Conservation (phyloP, 345 rosid species). For the Gossypium australe region DNA sequence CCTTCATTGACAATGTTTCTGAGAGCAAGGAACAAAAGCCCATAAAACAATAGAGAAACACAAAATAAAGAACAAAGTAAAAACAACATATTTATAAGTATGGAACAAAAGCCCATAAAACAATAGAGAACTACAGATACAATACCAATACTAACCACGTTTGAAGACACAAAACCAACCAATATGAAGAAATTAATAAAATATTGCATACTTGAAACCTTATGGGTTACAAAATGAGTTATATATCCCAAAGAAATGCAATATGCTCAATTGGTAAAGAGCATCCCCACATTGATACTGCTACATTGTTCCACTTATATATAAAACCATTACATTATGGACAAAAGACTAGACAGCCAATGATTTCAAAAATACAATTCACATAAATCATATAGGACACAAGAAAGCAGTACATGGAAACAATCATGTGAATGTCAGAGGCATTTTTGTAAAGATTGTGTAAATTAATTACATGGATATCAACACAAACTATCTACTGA, state of each 20-base stretch:
- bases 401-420: neutral
- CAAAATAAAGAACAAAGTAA: too few species aligned
- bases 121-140: neutral
- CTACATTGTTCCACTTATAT: neutral
- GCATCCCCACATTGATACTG: neutral
- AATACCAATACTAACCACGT: neutral
- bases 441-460: neutral
- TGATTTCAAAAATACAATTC: neutral
- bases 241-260: neutral
- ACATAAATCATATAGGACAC: neutral
- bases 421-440: neutral
- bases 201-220: neutral
- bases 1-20: slow-evolving; percentile 99
- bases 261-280: neutral
- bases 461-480: neutral
- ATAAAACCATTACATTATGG: neutral
- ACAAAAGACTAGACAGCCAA: neutral
- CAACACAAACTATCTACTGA: neutral
- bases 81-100: neutral
- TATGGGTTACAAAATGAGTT: neutral
- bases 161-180: neutral
- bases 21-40: slow-evolving; percentile 12
- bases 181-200: neutral
- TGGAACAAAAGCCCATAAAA: slow-evolving; percentile 2
- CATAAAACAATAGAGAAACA: slow-evolving; percentile 5